These are phyloP conservation scores for Themeda triandra DNA, from an alignment of 176 grass and related monocot genomes.

Conservation along the genomic window DNA sequence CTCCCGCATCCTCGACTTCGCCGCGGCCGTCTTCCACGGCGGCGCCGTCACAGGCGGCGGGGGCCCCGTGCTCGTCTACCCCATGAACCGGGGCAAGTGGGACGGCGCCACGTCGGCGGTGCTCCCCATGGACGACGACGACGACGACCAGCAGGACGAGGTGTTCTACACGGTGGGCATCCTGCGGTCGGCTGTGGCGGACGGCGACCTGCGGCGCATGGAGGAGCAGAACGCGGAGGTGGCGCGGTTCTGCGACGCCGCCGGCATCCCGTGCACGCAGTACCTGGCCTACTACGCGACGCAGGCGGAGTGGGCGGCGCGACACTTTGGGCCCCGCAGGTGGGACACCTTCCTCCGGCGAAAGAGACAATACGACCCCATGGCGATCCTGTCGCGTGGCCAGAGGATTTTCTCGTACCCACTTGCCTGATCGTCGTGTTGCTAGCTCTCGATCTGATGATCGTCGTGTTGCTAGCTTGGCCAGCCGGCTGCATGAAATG, in stretches of 20 bases:
- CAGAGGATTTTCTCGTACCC: slow-evolving; percentile 62
- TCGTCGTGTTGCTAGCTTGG: not conserved
- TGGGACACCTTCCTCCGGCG: slow-evolving; percentile 47
- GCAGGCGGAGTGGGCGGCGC: slow-evolving; percentile 56
- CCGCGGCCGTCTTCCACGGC: slow-evolving; percentile 51
- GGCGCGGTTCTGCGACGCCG: slow-evolving; percentile 41
- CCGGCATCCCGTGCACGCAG: slow-evolving; percentile 46
- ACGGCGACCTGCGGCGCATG: slow-evolving; percentile 28
- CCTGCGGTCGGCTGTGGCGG: slow-evolving; percentile 30
- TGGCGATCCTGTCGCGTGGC: slow-evolving; percentile 57
- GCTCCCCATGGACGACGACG: slow-evolving; percentile 47
- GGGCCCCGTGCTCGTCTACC: slow-evolving; percentile 63
- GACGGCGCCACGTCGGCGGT: slow-evolving; percentile 44
- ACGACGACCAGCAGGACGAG: slow-evolving; percentile 40
- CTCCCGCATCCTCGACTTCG: slow-evolving; percentile 61
- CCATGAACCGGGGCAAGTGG: slow-evolving; percentile 71
- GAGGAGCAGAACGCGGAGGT: slow-evolving; percentile 62
- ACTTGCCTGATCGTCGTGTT: slow-evolving; percentile 6
- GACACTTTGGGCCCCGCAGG: slow-evolving; percentile 53
- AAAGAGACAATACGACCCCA: slow-evolving; percentile 67
- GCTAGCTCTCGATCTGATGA: too few species aligned
- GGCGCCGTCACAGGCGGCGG: not conserved
- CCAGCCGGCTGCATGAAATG: not conserved
- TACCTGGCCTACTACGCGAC: slow-evolving; percentile 59
- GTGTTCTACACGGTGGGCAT: slow-evolving; percentile 75